Conservation (phyloP, 2,329 filamentous ascomycete species). For the Colletotrichum spinosum region DNA sequence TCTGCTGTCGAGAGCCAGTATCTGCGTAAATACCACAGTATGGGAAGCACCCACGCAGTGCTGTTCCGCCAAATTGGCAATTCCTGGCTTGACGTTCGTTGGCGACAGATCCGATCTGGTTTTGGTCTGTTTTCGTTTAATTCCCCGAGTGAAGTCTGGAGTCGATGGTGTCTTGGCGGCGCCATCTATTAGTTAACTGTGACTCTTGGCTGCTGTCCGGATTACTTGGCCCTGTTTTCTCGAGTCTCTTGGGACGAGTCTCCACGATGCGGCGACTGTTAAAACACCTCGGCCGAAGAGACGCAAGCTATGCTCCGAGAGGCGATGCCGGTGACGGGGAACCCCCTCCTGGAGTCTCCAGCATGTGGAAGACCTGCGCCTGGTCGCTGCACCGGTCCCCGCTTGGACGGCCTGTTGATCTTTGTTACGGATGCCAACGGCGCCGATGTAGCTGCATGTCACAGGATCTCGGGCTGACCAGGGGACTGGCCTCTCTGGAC, state of each 20-base stretch:
- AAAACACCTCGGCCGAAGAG: too few relatives aligned
- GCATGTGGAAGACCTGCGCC: too few relatives aligned
- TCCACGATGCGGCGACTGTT: not conserved
- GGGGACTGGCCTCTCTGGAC: not conserved
- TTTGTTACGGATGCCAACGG: conserved; percentile 16
- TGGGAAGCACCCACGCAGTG: too few relatives aligned
- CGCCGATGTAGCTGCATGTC: not conserved
- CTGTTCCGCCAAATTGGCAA: too few relatives aligned
- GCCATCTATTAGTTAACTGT: conserved; percentile 1
- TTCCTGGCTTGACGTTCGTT: too few relatives aligned
- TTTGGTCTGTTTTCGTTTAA: not conserved
- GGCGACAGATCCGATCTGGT: too few relatives aligned
- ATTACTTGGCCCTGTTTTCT: conserved; percentile 26
- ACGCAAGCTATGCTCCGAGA: too few relatives aligned
- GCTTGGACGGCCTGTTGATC: conserved; percentile 8
- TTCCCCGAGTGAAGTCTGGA: conserved; percentile 15
- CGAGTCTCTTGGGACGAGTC: conserved; percentile 15
- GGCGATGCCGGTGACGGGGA: too few relatives aligned
- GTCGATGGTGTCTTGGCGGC: conserved; percentile 1
- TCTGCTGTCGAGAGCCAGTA: not conserved
- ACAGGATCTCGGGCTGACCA: not conserved
- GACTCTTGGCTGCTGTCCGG: conserved; percentile 3
- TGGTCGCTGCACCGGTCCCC: not conserved
- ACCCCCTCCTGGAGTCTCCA: too few relatives aligned
- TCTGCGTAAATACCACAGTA: too few relatives aligned